Evolutionary conservation across 352 stramenopile species (phyloP), one percentile per base, ranked within the genome.

Genomic region (Phytophthora podocarpi): DNA sequence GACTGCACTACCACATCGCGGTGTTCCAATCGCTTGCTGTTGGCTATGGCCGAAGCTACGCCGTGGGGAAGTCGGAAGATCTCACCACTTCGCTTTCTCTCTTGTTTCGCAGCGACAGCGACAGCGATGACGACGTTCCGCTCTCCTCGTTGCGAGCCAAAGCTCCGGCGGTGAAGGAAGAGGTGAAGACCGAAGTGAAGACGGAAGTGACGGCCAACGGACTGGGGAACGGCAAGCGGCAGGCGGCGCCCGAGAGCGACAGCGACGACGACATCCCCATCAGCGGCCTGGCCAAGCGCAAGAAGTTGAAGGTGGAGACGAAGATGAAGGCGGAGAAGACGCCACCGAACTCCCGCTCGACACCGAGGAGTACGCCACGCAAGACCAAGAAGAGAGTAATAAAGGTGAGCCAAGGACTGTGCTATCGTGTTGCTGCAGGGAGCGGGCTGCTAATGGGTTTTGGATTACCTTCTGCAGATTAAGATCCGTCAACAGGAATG

Each of bases 401-500:
- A 60, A 90, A 90, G 72, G 77, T 86, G 39, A 20, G 45, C 3
- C 0, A 9, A 16, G 4, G n/a, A 3, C 21, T 2, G 9, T 37
- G n/a, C 13, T 20, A 8, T 15, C 1, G 15, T 18, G 10, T 4
- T 21, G 24, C 1, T 28, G 23, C 42, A 58, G 11, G 4, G 6
- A 28, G 10, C 10, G 2, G 10, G 13, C 15, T 48, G n/a, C n/a
- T n/a, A n/a, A n/a, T n/a, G n/a, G n/a, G n/a, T 36, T 45, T 21
- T 51, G 48, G 10, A 2, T 60, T 57, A 12, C 13, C 5, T 53
- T 27, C 8, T 31, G 15, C 31, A 87, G 75, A 91, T 93, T 71
- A 90, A 88, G 55, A 91, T 88, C 53, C 89, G 90, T 37, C 86
- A 95, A 61, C 84, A 95, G 49, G 86, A 92, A 59, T 91, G 78